Conservation (phyloP, 2,329 filamentous ascomycete genomes). For the Aspergillus ustus region DNA sequence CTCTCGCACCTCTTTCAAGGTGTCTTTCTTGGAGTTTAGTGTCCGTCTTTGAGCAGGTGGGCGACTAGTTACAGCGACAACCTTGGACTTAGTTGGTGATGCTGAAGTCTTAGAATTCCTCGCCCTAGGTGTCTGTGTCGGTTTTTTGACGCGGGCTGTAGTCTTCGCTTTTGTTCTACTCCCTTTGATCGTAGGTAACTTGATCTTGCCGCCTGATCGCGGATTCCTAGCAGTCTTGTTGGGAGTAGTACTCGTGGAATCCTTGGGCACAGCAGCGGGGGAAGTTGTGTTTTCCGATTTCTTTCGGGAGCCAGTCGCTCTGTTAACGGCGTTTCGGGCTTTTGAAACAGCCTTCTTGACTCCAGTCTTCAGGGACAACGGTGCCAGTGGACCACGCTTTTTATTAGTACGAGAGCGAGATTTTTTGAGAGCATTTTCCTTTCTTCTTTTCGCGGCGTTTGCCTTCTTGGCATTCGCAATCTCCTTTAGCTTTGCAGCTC, state of each 20-base stretch:
- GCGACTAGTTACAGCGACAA: constrained; percentile 31
- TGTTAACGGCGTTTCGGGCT: constrained; percentile 29
- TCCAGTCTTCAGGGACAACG: constrained; percentile 38
- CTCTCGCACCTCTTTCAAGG: constrained; percentile 16
- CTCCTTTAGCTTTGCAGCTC: constrained; percentile 30
- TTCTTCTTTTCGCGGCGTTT: constrained; percentile 40
- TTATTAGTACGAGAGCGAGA: constrained; percentile 31
- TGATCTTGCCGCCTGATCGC: constrained; percentile 29
- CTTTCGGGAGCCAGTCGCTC: constrained; percentile 21
- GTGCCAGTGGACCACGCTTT: constrained; percentile 33
- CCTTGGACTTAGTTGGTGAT: constrained; percentile 29
- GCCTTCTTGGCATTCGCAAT: constrained; percentile 26
- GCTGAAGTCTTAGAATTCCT: constrained; percentile 24
- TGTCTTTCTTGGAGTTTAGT: constrained; percentile 18
- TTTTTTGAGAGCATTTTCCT: constrained; percentile 24
- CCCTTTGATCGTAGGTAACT: constrained; percentile 34
- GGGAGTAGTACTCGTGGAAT: constrained; percentile 20
- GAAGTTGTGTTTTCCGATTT: constrained; percentile 23
- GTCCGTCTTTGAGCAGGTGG: constrained; percentile 22
- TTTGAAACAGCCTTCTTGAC: constrained; percentile 38
- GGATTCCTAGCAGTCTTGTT: constrained; percentile 20
- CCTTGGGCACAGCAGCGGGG: constrained; percentile 19
- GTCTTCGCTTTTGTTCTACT: constrained; percentile 34
- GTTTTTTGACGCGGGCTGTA: constrained; percentile 24
- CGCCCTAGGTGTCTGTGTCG: constrained; percentile 19